phyloP scores from a whole-genome alignment of 352 stramenopile genomes.

The Peronosclerospora sorghi region DNA sequence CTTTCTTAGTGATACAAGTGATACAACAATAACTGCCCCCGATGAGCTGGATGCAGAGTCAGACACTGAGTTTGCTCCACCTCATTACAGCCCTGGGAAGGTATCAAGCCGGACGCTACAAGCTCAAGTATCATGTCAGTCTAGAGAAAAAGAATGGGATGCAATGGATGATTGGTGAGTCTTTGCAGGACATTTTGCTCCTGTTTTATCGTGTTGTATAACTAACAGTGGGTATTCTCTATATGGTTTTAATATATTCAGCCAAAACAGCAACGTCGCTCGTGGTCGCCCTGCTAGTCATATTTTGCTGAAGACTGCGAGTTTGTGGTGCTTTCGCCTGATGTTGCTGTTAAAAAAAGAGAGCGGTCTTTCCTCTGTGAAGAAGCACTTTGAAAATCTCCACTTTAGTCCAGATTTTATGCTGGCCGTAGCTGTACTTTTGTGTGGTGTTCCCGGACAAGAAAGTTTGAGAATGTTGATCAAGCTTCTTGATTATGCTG shows the following conservation, averaged over 20 bases:
- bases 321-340: conserved; percentile 61
- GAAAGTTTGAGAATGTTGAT: conserved; percentile 50
- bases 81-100: conserved; percentile 11
- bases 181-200: neutral
- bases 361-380: conserved; percentile 44
- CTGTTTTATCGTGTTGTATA: no score
- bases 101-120: conserved; percentile 6
- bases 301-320: conserved; percentile 27
- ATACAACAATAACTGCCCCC: neutral
- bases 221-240: neutral
- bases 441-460: conserved; percentile 42
- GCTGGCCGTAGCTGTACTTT: conserved; percentile 40
- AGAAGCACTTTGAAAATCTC: conserved; percentile 28
- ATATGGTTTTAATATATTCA: conserved; percentile 1
- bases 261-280: conserved; percentile 16
- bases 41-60: neutral
- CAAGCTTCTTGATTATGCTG: conserved; percentile 39
- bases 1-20: conserved; percentile 8
- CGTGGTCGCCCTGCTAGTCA: conserved; percentile 17
- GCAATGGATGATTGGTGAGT: conserved; percentile 33
- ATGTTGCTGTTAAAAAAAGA: conserved; percentile 74
- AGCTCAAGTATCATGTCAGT: conserved; percentile 6
- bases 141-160: conserved; percentile 20
- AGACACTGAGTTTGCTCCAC: conserved; percentile 13
- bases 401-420: conserved; percentile 60